Evolutionary conservation across 2,329 filamentous ascomycete genomes (phyloP).

Genomic region (Exserohilum turcica): DNA sequence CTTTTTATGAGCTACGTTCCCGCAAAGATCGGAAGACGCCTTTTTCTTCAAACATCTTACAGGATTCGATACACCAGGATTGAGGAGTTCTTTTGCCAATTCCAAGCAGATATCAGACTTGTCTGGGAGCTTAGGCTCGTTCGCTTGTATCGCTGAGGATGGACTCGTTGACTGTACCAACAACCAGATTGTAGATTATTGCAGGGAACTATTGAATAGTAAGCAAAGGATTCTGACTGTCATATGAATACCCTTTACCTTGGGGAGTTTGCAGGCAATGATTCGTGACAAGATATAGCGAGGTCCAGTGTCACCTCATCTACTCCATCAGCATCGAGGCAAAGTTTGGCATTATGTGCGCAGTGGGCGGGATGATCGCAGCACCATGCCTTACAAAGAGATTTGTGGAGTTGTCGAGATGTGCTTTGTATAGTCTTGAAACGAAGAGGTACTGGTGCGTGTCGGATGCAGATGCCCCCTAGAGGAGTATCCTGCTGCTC

Average conservation of each 20-base stretch:
- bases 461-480: not conserved
- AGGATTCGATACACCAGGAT: not conserved
- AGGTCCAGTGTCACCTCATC: conserved; percentile 29
- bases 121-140: not conserved
- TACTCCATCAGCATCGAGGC: conserved; percentile 25
- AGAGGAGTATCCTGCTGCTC: conserved; percentile 12
- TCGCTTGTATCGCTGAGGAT: not conserved
- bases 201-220: no score
- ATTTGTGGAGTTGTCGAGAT: conserved; percentile 31
- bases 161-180: no score
- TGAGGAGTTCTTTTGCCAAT: not conserved
- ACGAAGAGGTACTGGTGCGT: conserved; percentile 8
- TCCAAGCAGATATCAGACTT: not conserved
- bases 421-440: conserved; percentile 18
- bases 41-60: conserved; percentile 22
- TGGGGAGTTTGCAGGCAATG: not conserved
- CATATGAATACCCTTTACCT: not conserved
- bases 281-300: conserved; percentile 28
- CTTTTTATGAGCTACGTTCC: conserved; percentile 1
- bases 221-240: not conserved
- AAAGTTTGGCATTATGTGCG: conserved; percentile 32
- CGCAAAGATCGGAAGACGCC: conserved; percentile 13
- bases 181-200: no score
- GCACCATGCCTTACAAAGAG: conserved; percentile 29
- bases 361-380: conserved; percentile 24